Percentiles rank a stretch among this genome's conserved stretches.
phyloP scores from a whole-genome alignment of 306 rosid genomes.

The Notholithocarpus densiflorus region DNA sequence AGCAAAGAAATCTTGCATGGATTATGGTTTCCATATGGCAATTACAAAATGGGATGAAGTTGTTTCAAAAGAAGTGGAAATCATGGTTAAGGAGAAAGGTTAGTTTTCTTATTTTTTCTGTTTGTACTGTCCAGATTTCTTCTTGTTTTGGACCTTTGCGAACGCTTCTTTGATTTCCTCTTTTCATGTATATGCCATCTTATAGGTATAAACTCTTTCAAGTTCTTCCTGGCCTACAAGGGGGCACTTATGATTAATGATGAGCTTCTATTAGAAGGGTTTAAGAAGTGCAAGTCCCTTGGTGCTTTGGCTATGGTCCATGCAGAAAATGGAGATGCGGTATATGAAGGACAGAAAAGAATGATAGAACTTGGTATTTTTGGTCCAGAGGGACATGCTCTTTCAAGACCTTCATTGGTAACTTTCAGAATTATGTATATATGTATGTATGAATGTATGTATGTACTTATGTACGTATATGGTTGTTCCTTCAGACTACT shows the following conservation, averaged over 20 bases:
- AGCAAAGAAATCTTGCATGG: slow-evolving; percentile 80
- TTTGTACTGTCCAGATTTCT: background rate
- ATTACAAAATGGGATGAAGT: slow-evolving; percentile 85
- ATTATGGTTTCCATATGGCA: slow-evolving; percentile 98
- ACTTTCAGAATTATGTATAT: slow-evolving; percentile 3
- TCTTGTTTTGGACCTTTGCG: background rate
- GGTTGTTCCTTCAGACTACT: background rate
- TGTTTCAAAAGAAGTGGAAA: slow-evolving; percentile 81
- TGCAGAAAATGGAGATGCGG: slow-evolving; percentile 98
- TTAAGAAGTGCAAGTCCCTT: slow-evolving; percentile 86
- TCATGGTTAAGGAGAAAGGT: slow-evolving; percentile 92
- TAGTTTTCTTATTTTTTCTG: slow-evolving; percentile 13
- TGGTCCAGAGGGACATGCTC: slow-evolving; percentile 96
- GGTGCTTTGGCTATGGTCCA: slow-evolving; percentile 99
- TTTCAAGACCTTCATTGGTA: slow-evolving; percentile 91
- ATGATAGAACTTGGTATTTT: slow-evolving; percentile 94
- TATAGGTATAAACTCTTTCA: slow-evolving; percentile 90
- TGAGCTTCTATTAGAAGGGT: slow-evolving; percentile 81
- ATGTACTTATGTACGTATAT: too few relatives aligned
- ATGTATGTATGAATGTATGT: background rate
- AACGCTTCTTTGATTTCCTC: background rate
- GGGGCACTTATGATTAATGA: slow-evolving; percentile 80
- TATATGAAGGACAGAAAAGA: slow-evolving; percentile 77
- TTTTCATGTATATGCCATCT: background rate
- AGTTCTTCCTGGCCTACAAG: slow-evolving; percentile 95